Base-by-base conservation (phyloP, 257 asterid species). In the Fraxinus anomala region DNA sequence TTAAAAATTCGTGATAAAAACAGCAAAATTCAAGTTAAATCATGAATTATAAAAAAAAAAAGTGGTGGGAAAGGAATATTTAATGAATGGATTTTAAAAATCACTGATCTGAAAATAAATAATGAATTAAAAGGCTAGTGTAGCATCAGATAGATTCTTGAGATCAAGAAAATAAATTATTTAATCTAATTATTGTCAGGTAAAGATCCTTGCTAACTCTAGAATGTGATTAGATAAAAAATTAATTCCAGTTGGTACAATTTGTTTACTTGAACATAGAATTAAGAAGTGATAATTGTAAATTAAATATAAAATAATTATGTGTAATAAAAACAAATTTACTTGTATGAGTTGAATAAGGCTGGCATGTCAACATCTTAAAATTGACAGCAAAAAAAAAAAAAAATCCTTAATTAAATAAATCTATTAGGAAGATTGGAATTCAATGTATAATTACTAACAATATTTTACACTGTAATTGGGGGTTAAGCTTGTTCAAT, bases 291-390 rank as follows among this genome's bases (percentile, higher is more conserved):
- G 74, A 79, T 81, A 30, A 83, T 83, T 83, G 81, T 83, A 81
- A 84, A 70, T 67, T 75, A 34, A 47, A 76, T 40, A 44, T 7
- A 61, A 56, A 51, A 36, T 28, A 37, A 80, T 56, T 72, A 65
- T 47, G 2, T 56, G 24, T 5, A 44, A 79, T 51, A 73, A 69
- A 34, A 72, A 42, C 13, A 82, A 70, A 56, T 63, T 51, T 59
- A 72, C 16, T 73, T 36, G 79, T 74, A 66, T 76, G 85, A 82
- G 89, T 85, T 84, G 87, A 86, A 84, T 85, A 75, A 75, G 34
- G 89, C 82, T 87, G 83, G 81, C 82, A 80, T 76, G 87, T 88
- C 95, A 78, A 81, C 90, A 78, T 85, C 91, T 13, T 0, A 44
- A 65, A 76, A 44, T 75, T 75, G 77, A 81, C 67, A 23, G 34